A percentile compares a stretch with the other conserved stretches of the same genome.
phyloP scores from a whole-genome alignment of 805 yeast species.

The Pichia deserticola region DNA sequence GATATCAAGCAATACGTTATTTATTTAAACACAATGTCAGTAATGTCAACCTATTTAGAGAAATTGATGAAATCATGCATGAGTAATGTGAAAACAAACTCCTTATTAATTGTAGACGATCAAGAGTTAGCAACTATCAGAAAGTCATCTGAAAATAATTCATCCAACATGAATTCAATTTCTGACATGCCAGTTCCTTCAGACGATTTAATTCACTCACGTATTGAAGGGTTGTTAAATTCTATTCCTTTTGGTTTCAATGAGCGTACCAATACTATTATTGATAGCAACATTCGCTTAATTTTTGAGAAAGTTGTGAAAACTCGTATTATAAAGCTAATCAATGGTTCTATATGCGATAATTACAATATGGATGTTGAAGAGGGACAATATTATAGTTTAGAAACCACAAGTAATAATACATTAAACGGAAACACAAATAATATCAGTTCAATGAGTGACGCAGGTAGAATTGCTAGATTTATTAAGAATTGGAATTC shows the following conservation, averaged over 20 bases:
- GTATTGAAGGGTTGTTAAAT: slow-evolving; percentile 2
- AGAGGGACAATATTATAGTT: slow-evolving; percentile 6
- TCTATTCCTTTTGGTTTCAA: slow-evolving; percentile 6
- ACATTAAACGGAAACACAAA: not conserved
- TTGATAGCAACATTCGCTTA: slow-evolving; percentile 36
- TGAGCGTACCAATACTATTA: slow-evolving; percentile 16
- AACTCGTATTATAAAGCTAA: slow-evolving; percentile 28
- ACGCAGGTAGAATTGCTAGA: slow-evolving; percentile 16
- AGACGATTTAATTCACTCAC: slow-evolving; percentile 1
- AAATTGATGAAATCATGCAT: slow-evolving; percentile 42
- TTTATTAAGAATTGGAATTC: slow-evolving; percentile 62
- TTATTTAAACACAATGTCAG: slow-evolving; percentile 64
- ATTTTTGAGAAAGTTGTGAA: slow-evolving; percentile 33
- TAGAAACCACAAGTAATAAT: not conserved
- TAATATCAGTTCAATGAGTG: not conserved
- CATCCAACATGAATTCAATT: slow-evolving; percentile 7
- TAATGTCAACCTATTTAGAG: slow-evolving; percentile 50
- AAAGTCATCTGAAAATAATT: slow-evolving; percentile 15
- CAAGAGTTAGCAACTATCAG: slow-evolving; percentile 21
- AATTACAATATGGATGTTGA: slow-evolving; percentile 32
- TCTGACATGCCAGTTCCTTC: slow-evolving; percentile 17
- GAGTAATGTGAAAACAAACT: slow-evolving; percentile 19
- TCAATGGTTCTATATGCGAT: slow-evolving; percentile 32
- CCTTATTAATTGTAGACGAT: slow-evolving; percentile 27
- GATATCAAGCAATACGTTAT: slow-evolving; percentile 51